Evolutionary conservation across 441 rosid genomes (phyloP).

Genomic region (Erodium trifolium): DNA sequence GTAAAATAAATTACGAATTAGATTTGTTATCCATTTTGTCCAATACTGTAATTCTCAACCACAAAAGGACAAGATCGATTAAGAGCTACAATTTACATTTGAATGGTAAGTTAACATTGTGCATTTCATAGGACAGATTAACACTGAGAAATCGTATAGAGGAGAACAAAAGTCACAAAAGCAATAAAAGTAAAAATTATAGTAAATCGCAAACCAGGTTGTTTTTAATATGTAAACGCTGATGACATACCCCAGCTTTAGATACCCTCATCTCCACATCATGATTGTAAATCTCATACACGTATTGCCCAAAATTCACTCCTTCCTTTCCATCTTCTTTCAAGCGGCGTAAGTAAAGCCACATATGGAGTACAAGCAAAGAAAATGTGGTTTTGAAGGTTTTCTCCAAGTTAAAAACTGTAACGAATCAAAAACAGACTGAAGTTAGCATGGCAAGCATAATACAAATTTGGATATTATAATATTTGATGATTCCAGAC

Average conservation of each 20-base stretch:
- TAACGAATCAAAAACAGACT: conserved; percentile 4
- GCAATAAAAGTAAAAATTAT: not conserved
- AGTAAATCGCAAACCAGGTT: conserved; percentile 4
- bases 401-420: conserved; percentile 50
- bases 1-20: too few species aligned
- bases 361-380: conserved; percentile 85
- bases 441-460: not conserved
- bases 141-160: not conserved
- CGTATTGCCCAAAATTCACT: conserved; percentile 78
- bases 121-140: too few species aligned
- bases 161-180: not conserved
- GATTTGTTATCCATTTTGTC: too few species aligned
- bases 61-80: too few species aligned
- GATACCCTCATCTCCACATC: conserved; percentile 84
- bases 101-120: too few species aligned
- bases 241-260: conserved; percentile 72
- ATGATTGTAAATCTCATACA: conserved; percentile 89
- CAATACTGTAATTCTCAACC: too few species aligned
- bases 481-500: not conserved
- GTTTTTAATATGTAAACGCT: conserved; percentile 10
- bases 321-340: conserved; percentile 92
- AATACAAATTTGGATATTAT: not conserved
- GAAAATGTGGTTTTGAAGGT: conserved; percentile 76
- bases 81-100: too few species aligned
- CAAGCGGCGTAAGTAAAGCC: conserved; percentile 75